Conservation (phyloP, 1,139 yeast species). For the Lodderomyces metapsilosis region DNA sequence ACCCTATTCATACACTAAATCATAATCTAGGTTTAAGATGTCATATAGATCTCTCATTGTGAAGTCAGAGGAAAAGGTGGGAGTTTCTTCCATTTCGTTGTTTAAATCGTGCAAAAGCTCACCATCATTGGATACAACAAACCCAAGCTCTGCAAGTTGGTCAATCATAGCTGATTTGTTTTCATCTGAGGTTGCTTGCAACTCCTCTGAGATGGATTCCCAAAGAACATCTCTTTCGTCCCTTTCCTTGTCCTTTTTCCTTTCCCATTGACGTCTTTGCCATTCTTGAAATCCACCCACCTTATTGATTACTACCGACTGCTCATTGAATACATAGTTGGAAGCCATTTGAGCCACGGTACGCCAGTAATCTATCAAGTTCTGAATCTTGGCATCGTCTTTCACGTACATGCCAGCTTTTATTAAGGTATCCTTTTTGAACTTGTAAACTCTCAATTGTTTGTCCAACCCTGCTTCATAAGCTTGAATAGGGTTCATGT, state of each 20-base stretch:
- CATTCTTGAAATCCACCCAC: conserved; percentile 16
- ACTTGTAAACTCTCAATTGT: conserved; percentile 12
- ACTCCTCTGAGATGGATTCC: conserved; percentile 10
- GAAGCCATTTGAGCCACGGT: conserved; percentile 17
- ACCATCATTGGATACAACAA: neutral
- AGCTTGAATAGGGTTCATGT: neutral
- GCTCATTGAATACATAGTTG: conserved; percentile 16
- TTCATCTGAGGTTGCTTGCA: conserved; percentile 11
- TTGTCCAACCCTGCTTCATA: conserved; percentile 13
- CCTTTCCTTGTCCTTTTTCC: neutral
- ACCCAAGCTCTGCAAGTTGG: conserved; percentile 2
- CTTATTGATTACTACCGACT: conserved; percentile 14
- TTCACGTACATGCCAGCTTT: conserved; percentile 15
- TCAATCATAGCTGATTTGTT: conserved; percentile 11
- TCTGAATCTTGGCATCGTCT: conserved; percentile 11
- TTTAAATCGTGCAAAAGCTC: conserved; percentile 6
- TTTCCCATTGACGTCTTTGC: conserved; percentile 13
- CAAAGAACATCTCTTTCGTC: neutral
- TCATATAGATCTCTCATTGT: conserved; percentile 18
- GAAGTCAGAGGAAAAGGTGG: conserved; percentile 12
- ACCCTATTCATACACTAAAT: conserved; percentile 13
- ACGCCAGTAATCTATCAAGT: conserved; percentile 16
- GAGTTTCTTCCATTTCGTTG: conserved; percentile 3
- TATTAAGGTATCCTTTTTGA: conserved; percentile 13
- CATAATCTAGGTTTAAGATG: conserved; percentile 17